Percentiles rank a stretch among this genome's conserved stretches.
Conservation (phyloP, 805 yeast genomes). For the Jamesozyma gamospora region DNA sequence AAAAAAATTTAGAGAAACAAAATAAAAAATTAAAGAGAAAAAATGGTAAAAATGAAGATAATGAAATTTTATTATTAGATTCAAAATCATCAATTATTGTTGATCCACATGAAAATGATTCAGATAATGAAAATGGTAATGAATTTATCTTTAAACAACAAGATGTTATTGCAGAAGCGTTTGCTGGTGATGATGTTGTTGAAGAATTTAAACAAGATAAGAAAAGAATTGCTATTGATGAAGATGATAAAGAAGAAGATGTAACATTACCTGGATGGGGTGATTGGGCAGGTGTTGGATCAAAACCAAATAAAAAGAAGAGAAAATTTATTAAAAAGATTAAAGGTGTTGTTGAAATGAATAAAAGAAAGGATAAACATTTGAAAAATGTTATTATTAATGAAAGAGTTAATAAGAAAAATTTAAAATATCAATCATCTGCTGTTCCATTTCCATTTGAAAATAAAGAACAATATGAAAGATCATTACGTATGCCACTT, state of each 20-base stretch:
- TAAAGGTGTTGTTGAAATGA: conserved; percentile 63
- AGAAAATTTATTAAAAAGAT: conserved; percentile 59
- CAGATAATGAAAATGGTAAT: conserved; percentile 35
- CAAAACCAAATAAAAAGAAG: conserved; percentile 36
- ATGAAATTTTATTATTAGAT: conserved; percentile 32
- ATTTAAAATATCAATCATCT: conserved; percentile 72
- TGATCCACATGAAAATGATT: conserved; percentile 42
- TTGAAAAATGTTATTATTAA: conserved; percentile 78
- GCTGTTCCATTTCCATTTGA: conserved; percentile 95
- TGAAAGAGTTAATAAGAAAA: conserved; percentile 77
- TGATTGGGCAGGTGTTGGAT: conserved; percentile 78
- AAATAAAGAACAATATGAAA: conserved; percentile 86
- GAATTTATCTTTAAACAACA: conserved; percentile 59
- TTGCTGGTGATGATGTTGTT: conserved; percentile 95
- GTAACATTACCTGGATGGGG: conserved; percentile 96
- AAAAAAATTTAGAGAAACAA: conserved; percentile 21
- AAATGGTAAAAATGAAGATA: conserved; percentile 31
- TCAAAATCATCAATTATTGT: conserved; percentile 35
- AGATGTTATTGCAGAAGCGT: conserved; percentile 79
- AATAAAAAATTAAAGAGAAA: conserved; percentile 19
- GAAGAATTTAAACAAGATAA: conserved; percentile 71
- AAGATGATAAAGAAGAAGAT: conserved; percentile 82
- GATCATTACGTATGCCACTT: conserved; percentile 87
- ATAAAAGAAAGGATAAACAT: conserved; percentile 69
- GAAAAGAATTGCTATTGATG: conserved; percentile 52